Evolutionary conservation across 805 yeast species (phyloP).

Genomic region (Tetrapisispora iriomotensis): DNA sequence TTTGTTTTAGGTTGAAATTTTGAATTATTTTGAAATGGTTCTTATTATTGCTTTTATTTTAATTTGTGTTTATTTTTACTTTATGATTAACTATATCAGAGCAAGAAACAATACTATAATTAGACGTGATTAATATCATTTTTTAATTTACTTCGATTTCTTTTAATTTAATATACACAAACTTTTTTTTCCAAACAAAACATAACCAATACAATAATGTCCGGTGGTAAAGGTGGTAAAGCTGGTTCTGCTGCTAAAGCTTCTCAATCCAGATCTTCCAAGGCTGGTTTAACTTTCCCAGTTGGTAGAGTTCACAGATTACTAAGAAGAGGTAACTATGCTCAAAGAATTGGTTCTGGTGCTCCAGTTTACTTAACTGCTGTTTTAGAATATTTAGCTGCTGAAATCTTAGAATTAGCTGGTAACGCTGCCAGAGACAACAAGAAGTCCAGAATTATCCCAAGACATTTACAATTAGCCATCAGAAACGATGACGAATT

Average conservation of each 20-base stretch:
- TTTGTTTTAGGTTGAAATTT: too few species aligned
- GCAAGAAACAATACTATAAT: constrained; percentile 1
- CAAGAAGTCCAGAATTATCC: constrained; percentile 98
- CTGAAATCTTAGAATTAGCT: constrained; percentile 95
- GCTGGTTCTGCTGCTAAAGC: constrained; percentile 93
- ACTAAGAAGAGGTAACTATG: constrained; percentile 94
- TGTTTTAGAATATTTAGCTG: constrained; percentile 92
- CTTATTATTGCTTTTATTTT: not conserved
- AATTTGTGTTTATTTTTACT: not conserved
- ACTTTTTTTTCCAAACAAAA: not conserved
- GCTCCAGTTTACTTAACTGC: constrained; percentile 98
- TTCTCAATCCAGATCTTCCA: constrained; percentile 95
- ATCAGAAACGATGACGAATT: constrained; percentile 98
- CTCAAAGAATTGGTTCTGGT: constrained; percentile 98
- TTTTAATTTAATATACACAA: too few species aligned
- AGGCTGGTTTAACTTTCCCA: constrained; percentile 98
- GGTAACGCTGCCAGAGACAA: constrained; percentile 99
- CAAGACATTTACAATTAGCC: constrained; percentile 97
- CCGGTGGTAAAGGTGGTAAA: constrained; percentile 72
- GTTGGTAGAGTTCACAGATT: constrained; percentile 98
- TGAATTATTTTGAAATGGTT: too few species aligned
- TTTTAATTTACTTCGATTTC: not conserved
- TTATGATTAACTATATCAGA: constrained; percentile 1
- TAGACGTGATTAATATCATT: constrained; percentile 1
- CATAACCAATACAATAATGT: constrained; percentile 42